Evolutionary conservation across 495 filamentous ascomycete species (phyloP).

Genomic region (Aspergillus sparsus): DNA sequence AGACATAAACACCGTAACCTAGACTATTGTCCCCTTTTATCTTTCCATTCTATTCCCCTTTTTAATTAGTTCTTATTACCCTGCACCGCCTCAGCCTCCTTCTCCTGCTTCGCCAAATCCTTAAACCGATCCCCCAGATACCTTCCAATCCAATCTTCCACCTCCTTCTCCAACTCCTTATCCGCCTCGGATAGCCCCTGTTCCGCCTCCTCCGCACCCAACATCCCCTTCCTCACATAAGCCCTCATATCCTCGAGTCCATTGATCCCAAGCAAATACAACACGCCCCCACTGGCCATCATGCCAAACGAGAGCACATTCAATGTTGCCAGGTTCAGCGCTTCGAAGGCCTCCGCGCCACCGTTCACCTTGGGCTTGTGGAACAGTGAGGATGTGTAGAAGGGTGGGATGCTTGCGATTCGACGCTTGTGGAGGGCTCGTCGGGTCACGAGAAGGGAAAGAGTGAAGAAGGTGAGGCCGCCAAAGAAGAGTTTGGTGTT

Average conservation of each 20-base stretch:
- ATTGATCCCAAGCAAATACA: conserved; percentile 73
- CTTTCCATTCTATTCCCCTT: neutral
- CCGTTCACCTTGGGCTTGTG: conserved; percentile 52
- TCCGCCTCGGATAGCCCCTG: conserved; percentile 38
- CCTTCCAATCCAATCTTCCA: conserved; percentile 70
- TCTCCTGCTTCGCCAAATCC: conserved; percentile 26
- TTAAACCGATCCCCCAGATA: conserved; percentile 52
- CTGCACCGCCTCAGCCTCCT: conserved; percentile 20
- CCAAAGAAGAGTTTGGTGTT: conserved; percentile 62
- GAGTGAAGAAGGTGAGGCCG: conserved; percentile 69
- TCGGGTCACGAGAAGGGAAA: conserved; percentile 70
- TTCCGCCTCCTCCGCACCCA: conserved; percentile 33
- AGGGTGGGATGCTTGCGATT: conserved; percentile 57
- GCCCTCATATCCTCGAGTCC: conserved; percentile 66
- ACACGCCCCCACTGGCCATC: conserved; percentile 63
- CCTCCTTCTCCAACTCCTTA: conserved; percentile 63
- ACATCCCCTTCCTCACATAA: conserved; percentile 49
- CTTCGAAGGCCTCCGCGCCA: conserved; percentile 69
- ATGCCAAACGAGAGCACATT: conserved; percentile 72
- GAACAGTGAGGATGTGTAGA: conserved; percentile 60
- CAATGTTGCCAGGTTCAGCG: conserved; percentile 78
- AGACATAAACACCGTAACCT: neutral
- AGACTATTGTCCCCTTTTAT: neutral
- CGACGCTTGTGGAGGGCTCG: conserved; percentile 61
- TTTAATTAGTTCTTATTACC: no score